These are phyloP conservation scores for Danielia reshetovae DNA, from an alignment of 805 yeast species.

Conservation along the genomic window DNA sequence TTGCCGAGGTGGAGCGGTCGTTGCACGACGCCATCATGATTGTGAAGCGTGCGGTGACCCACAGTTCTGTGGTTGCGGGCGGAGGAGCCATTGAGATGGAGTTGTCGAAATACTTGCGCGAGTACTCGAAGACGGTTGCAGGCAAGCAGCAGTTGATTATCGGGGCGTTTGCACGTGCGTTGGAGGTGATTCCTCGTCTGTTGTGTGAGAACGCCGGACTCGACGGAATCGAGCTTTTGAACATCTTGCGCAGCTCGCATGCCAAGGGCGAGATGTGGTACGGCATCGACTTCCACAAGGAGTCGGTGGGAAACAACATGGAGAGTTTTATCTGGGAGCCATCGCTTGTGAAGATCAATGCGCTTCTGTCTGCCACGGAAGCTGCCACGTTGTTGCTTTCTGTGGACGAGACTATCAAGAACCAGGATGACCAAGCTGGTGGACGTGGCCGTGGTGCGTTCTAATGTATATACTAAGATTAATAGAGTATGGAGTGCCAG, in stretches of 20 bases:
- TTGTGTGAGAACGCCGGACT: constrained; percentile 98
- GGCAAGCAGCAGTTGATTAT: constrained; percentile 95
- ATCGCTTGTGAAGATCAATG: constrained; percentile 86
- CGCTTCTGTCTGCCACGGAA: constrained; percentile 93
- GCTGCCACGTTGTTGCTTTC: constrained; percentile 90
- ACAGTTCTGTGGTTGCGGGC: constrained; percentile 88
- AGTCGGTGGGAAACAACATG: constrained; percentile 78
- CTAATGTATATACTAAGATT: constrained; percentile 2
- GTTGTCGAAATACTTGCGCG: constrained; percentile 81
- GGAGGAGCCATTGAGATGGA: constrained; percentile 99
- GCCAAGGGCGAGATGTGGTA: constrained; percentile 89
- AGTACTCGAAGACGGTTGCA: constrained; percentile 79
- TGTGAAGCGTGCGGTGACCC: constrained; percentile 89
- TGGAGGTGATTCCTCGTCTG: constrained; percentile 96
- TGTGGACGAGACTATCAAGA: constrained; percentile 92
- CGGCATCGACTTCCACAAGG: constrained; percentile 89
- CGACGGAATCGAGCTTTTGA: constrained; percentile 92
- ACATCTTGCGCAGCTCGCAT: constrained; percentile 87
- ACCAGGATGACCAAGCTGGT: constrained; percentile 59
- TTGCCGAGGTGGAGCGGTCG: constrained; percentile 97
- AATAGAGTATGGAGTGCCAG: background rate
- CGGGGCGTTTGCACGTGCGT: constrained; percentile 88
- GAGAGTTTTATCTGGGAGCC: constrained; percentile 96
- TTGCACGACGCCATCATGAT: constrained; percentile 98
- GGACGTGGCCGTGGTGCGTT: constrained; percentile 67